Evolutionary conservation across 192 early-diverging fungal genomes (phyloP), one percentile per base, ranked within the genome.

Genomic region (Podila epicladia): DNA sequence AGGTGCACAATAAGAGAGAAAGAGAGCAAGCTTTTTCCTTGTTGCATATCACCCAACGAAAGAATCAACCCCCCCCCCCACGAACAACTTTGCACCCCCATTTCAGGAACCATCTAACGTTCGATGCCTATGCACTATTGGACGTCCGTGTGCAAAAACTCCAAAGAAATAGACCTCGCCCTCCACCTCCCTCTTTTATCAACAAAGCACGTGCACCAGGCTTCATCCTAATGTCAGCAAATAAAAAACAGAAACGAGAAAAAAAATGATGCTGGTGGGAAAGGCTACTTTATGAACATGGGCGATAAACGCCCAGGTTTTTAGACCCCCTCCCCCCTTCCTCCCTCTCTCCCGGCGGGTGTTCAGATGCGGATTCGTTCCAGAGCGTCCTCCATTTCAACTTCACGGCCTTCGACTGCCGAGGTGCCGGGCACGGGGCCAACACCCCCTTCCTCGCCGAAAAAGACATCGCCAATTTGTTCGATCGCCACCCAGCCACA

Each of bases 401-500:
- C 67, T 53, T 80, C 77, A 12, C 77, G 53, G 0, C 77, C 77
- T 28, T 80, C 77, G 1, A 71, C 77, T 11, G 77, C 77, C 31
- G 66, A 72, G 2, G 77, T 80, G 5, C 77, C 77, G 35, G 77
- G 77, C 12, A 69, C 71, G 32, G 77, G 77, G 12, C 77, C 82
- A 29, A 72, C 37, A 1, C 82, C 82, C 1, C 82, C 82, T 64
- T 75, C 82, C 24, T 80, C 77, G 60, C 38, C 65, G 61, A 80
- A 80, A n/a, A 85, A 83, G 24, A 83, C 70, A 63, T 86, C 83
- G 12, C 70, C 66, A 48, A 85, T 57, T 41, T 87, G 75, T 26
- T 82, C 82, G 9, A 85, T 69, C 5, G 83, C 65, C 8, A 88
- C 78, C 89, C 89, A 90, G 20, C 87, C 84, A 58, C 85, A 87